Percentiles rank a stretch among this genome's conserved stretches.
Conservation (phyloP, 306 rosid genomes). For the Pyrus communis region DNA sequence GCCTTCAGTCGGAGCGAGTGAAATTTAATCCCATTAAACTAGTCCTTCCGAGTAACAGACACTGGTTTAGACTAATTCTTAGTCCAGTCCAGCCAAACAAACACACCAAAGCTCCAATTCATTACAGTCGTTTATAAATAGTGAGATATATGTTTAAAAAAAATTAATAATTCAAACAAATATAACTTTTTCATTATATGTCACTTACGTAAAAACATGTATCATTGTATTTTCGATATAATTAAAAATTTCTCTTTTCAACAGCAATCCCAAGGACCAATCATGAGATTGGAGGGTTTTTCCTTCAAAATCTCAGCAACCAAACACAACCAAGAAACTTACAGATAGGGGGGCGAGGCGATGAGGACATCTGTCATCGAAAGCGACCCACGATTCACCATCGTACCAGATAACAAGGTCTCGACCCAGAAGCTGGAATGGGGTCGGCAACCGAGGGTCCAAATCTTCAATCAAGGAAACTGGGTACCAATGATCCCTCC, state of each 20-base stretch:
- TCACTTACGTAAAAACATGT: fast-evolving
- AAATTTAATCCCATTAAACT: too few species aligned
- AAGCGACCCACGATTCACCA: conserved; percentile 69
- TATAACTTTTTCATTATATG: fast-evolving
- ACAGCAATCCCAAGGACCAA: too few species aligned
- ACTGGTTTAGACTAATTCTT: too few species aligned
- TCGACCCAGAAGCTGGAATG: conserved; percentile 93
- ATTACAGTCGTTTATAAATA: too few species aligned
- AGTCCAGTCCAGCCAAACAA: too few species aligned
- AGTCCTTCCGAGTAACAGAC: too few species aligned
- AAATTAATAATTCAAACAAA: too few species aligned
- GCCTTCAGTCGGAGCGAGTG: too few species aligned
- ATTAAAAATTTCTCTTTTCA: too few species aligned
- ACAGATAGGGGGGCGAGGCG: conserved; percentile 97
- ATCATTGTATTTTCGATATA: fast-evolving
- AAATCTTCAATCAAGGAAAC: conserved; percentile 86
- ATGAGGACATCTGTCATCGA: conserved; percentile 94
- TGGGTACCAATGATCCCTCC: conserved; percentile 99
- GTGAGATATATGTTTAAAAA: fast-evolving
- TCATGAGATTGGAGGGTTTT: not conserved
- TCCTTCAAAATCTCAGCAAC: conserved; percentile 5
- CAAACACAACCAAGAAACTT: conserved; percentile 17
- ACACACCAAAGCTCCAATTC: too few species aligned
- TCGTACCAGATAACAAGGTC: conserved; percentile 85
- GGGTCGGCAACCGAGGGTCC: conserved; percentile 62